Base-by-base conservation (phyloP, 495 filamentous ascomycete species). In the Xeromyces bisporus region DNA sequence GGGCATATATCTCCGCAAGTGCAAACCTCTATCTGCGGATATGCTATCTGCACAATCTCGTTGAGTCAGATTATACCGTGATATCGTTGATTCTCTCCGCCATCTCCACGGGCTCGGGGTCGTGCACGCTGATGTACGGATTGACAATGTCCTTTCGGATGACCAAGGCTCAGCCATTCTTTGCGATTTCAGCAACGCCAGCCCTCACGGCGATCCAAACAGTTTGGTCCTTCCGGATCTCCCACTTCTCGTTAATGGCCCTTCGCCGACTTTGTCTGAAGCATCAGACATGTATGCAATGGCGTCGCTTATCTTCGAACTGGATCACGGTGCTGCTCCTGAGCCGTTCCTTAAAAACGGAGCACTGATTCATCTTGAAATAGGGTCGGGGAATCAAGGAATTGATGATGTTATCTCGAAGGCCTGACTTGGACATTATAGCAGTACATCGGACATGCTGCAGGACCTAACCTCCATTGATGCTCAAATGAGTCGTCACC, bases 271-370 rank as follows among this genome's bases (percentile, higher is more conserved):
- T 35, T 17, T 48, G 10, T 43, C 42, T 3, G 42, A 40, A 15
- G 45, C 42, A 31, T 35, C 45, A 15, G 45, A 48, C 34, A 34
- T 32, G 28, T 48, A 46, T 38, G 45, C 42, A 15, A 26, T 45
- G 26, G 45, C 23, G 7, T 45, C 42, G 26, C 42, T 48, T 25
- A 37, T 48, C 23, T 48, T 42, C 23, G 28, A 40, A 7, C 24
- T 48, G 31, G 45, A 48, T 26, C 32, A 31, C 31, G 45, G 42
- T 34, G 28, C 24, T 32, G 35, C 31, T 25, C 42, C 42, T 39
- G 33, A 37, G 17, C 26, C 42, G 7, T 42, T 39, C 26, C 10
- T 43, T 33, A 36, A 42, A 11, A 33, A 14, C 9, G 44, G 44
- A 7, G 29, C 15, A 28, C 23, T 48, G 27, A 17, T 38, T 33